Conservation (phyloP, 228 moss, liverwort and hornwort species). For the Sphagnum magellanicum region DNA sequence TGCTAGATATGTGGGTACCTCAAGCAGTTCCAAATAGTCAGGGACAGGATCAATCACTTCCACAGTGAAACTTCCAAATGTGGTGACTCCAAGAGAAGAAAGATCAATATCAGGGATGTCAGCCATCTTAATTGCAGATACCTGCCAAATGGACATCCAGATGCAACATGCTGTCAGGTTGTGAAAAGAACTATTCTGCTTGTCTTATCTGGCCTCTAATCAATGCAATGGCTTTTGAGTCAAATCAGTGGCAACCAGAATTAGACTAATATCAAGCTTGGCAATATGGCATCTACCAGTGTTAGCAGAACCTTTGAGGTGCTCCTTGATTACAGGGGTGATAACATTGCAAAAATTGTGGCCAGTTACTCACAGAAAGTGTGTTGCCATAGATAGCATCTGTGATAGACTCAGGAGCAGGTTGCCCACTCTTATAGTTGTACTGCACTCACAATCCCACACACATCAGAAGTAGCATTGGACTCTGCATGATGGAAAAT, state of each 20-base stretch:
- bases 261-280: too few species aligned
- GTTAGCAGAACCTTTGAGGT: too few species aligned
- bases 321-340: too few species aligned
- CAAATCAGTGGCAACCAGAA: too few species aligned
- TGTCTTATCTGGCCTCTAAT: too few species aligned
- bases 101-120: slow-evolving; percentile 73
- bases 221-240: too few species aligned
- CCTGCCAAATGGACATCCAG: slow-evolving; percentile 8
- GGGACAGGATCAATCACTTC: slow-evolving; percentile 87
- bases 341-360: too few species aligned
- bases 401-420: slow-evolving; percentile 87
- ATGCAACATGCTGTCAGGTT: too few species aligned
- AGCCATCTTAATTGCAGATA: slow-evolving; percentile 64
- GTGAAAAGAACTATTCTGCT: too few species aligned
- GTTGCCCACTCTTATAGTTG: slow-evolving; percentile 92
- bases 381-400: slow-evolving; percentile 92
- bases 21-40: slow-evolving; percentile 65
- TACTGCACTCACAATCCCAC: slow-evolving; percentile 21
- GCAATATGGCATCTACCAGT: too few species aligned
- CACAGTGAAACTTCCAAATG: slow-evolving; percentile 64
- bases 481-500: too few species aligned
- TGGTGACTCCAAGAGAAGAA: slow-evolving; percentile 35
- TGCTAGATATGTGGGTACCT: slow-evolving; percentile 6
- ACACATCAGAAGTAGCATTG: not conserved
- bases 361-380: slow-evolving; percentile 25